Evolutionary conservation across 192 early-diverging fungal genomes (phyloP).

Genomic region (Backusella parvicylindrica): DNA sequence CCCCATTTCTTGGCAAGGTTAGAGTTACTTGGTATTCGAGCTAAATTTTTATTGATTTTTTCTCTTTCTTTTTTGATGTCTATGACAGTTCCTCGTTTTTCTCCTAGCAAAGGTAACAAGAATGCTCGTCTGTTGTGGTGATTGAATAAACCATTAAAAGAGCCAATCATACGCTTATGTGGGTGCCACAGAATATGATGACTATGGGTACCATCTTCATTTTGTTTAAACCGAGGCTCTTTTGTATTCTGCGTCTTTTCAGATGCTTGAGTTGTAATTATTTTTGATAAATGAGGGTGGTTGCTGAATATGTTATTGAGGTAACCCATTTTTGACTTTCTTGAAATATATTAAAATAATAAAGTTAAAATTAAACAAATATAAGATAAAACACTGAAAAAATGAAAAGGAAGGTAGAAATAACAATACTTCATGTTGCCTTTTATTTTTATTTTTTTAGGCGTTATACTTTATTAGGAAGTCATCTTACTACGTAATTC

Average conservation of each 20-base stretch:
- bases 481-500: conserved; percentile 12
- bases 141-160: conserved; percentile 17
- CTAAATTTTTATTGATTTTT: conserved; percentile 6
- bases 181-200: conserved; percentile 26
- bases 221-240: conserved; percentile 21
- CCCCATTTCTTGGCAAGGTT: conserved; percentile 39
- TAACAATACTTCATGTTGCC: not conserved
- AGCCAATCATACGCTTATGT: not conserved
- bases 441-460: not conserved
- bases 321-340: not conserved
- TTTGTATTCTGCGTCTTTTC: not conserved
- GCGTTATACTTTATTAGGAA: conserved; percentile 14
- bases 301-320: not conserved
- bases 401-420: not conserved
- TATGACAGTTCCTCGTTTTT: conserved; percentile 9
- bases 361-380: not conserved
- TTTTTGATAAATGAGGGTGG: not conserved
- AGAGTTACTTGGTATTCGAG: conserved; percentile 9
- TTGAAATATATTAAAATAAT: not conserved
- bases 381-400: not conserved
- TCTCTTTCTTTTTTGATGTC: conserved; percentile 10
- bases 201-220: conserved; percentile 24
- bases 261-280: not conserved
- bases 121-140: conserved; percentile 6
- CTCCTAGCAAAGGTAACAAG: conserved; percentile 20